These are phyloP conservation scores for Suillus bovinus DNA, from an alignment of 768 basidiomycete genomes.

Conservation along the genomic window DNA sequence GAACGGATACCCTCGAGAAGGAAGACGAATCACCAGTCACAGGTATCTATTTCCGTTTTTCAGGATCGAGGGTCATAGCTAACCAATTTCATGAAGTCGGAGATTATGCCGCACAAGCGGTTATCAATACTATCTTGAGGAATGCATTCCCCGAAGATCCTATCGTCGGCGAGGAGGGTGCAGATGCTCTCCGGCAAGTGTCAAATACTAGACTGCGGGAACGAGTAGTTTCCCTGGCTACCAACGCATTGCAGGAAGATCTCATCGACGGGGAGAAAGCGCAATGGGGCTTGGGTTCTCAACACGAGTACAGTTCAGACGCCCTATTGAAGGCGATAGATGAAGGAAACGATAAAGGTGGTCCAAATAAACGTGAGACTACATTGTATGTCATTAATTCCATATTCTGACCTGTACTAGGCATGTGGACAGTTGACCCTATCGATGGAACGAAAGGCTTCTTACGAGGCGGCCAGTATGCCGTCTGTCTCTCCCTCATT, in stretches of 20 bases:
- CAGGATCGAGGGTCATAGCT: constrained; percentile 6
- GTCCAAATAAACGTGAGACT: constrained; percentile 66
- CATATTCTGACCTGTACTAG: constrained; percentile 35
- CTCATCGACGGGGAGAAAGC: constrained; percentile 54
- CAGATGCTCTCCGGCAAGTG: constrained; percentile 66
- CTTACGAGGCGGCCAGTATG: constrained; percentile 89
- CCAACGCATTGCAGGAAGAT: constrained; percentile 65
- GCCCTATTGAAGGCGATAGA: constrained; percentile 88
- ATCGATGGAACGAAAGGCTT: constrained; percentile 96
- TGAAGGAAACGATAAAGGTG: constrained; percentile 74
- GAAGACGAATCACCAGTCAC: constrained; percentile 93
- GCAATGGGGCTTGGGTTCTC: constrained; percentile 77
- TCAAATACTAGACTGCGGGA: constrained; percentile 46
- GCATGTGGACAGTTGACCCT: constrained; percentile 86
- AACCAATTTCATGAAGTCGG: constrained; percentile 56
- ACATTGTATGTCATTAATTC: constrained; percentile 1
- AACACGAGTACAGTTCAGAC: constrained; percentile 47
- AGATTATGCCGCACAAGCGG: constrained; percentile 91
- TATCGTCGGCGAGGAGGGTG: constrained; percentile 96
- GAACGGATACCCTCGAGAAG: constrained; percentile 85
- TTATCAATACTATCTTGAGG: constrained; percentile 79
- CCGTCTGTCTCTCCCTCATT: constrained; percentile 86
- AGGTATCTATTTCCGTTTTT: constrained; percentile 41
- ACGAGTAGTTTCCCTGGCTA: constrained; percentile 80
- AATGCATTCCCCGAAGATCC: constrained; percentile 81